phyloP scores from a whole-genome alignment of 495 filamentous ascomycete genomes.

The Trichoderma erinaceum region DNA sequence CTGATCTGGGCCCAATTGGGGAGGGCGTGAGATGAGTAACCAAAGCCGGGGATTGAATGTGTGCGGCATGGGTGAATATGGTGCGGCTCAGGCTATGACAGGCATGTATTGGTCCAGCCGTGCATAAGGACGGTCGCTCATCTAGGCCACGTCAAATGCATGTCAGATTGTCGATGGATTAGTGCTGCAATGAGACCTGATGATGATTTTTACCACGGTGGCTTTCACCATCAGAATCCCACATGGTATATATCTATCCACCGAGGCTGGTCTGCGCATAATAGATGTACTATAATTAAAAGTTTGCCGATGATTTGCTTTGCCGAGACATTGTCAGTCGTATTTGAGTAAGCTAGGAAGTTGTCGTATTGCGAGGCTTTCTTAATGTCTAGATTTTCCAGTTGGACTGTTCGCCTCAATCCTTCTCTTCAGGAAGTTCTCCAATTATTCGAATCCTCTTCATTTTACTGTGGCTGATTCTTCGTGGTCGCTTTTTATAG shows the following conservation, averaged over 20 bases:
- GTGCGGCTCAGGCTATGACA: background rate
- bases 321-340: background rate
- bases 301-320: background rate
- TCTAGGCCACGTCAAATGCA: background rate
- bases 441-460: too few relatives aligned
- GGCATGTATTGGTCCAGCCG: background rate
- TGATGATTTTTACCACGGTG: background rate
- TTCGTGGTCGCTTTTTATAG: too few relatives aligned
- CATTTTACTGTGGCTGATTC: too few relatives aligned
- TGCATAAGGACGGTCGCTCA: background rate
- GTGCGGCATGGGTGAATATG: background rate
- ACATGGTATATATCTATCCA: background rate
- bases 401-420: too few relatives aligned
- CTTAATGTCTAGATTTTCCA: too few relatives aligned
- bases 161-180: conserved; percentile 11
- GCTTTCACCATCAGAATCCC: background rate
- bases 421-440: too few relatives aligned
- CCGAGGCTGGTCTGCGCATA: background rate
- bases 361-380: too few relatives aligned
- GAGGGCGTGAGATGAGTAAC: background rate
- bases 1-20: background rate
- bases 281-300: background rate
- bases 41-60: background rate
- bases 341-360: background rate
- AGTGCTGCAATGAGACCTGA: background rate